Conservation (phyloP, 2,329 filamentous ascomycete genomes). For the Madurella fahalii region DNA sequence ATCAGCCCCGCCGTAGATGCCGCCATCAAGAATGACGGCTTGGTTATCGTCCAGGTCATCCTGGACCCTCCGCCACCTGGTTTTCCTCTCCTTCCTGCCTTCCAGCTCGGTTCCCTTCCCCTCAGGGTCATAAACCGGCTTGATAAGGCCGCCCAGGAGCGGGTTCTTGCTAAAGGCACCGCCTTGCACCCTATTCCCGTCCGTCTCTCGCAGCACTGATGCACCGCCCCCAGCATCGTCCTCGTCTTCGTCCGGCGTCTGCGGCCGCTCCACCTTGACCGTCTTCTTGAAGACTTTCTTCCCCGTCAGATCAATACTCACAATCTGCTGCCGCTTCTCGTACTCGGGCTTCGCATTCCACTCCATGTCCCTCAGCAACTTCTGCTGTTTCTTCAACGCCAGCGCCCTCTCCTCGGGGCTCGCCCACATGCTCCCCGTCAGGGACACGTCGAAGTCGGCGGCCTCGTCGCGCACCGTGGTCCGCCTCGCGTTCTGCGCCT, state of each 20-base stretch:
- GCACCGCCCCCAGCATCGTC: slow-evolving; percentile 32
- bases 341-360: slow-evolving; percentile 83
- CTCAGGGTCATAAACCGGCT: slow-evolving; percentile 56
- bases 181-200: slow-evolving; percentile 33
- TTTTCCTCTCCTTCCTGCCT: slow-evolving; percentile 41
- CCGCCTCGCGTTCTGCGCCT: slow-evolving; percentile 77
- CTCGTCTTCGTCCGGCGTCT: slow-evolving; percentile 46
- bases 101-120: slow-evolving; percentile 45
- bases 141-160: slow-evolving; percentile 60
- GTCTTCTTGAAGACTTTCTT: slow-evolving; percentile 72
- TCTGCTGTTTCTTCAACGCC: slow-evolving; percentile 82
- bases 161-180: slow-evolving; percentile 66
- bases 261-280: slow-evolving; percentile 57
- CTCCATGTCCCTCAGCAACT: slow-evolving; percentile 76
- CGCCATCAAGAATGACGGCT: slow-evolving; percentile 55
- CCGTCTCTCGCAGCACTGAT: slow-evolving; percentile 31
- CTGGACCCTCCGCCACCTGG: slow-evolving; percentile 57
- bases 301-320: slow-evolving; percentile 77
- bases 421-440: slow-evolving; percentile 69
- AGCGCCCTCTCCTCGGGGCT: slow-evolving; percentile 75
- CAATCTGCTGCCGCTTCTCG: slow-evolving; percentile 79
- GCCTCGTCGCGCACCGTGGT: slow-evolving; percentile 87
- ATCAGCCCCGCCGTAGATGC: slow-evolving; percentile 41
- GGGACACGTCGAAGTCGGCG: slow-evolving; percentile 52
- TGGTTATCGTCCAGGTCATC: slow-evolving; percentile 58